Base-by-base conservation (phyloP, 768 basidiomycete species). In the Chalciporus chontae region DNA sequence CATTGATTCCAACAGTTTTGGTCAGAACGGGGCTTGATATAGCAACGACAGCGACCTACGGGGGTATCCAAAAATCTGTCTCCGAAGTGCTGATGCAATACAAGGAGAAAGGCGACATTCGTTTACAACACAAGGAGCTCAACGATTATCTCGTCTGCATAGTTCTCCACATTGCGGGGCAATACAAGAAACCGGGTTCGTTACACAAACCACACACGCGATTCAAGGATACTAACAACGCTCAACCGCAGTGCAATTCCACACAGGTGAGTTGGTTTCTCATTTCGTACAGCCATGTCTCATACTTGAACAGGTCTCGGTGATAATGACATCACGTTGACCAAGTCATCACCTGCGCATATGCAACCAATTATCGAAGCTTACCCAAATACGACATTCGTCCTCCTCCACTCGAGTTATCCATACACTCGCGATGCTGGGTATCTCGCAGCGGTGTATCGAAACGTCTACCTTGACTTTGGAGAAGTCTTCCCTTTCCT, bases 401-500 rank as follows among this genome's bases (percentile, higher is more conserved):
- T 91, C 17, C 73, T 91, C 14, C 72, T 91, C 1, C 89, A 90
- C 59, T 76, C 85, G 4, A 76, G 82, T n/a, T 91, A 90, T 58
- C 89, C 89, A 0, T 90, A 77, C 63, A 85, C 81, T 4, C 77
- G 83, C 37, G 88, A 91, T 50, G 87, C 87, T 6, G 87, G 84
- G 5, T 91, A 90, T 64, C 74, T 91, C 43, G 73, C 85, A 0
- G 71, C 86, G 0, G 78, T 85, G 10, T 89, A 89, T 55, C 61
- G 71, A 43, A 90, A 90, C 54, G 87, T 89, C 10, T 90, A 77
- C 58, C 70, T 90, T 40, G 89, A 91, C 65, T 86, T 90, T 62
- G 88, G 89, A 36, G 85, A 87, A 77, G 71, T 89, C 17, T 90
- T 88, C 53, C 87, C 87, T 0, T 70, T 79, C 47, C 69, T 90